These are phyloP conservation scores for Clarireedia homoeocarpa DNA, from an alignment of 2,329 filamentous ascomycete species.

Conservation along the genomic window DNA sequence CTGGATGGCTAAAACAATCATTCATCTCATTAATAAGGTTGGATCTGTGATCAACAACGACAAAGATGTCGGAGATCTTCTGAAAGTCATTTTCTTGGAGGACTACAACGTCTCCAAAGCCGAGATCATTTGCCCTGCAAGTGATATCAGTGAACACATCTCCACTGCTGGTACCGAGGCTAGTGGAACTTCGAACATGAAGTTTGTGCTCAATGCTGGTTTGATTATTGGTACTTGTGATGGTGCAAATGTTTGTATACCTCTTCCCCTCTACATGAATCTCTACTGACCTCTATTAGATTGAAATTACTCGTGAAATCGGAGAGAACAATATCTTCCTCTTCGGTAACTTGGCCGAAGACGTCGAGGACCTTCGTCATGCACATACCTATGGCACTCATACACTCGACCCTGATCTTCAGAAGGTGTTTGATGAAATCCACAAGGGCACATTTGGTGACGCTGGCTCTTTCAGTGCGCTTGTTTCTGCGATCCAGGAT, in stretches of 20 bases:
- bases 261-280: no score
- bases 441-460: slow-evolving; percentile 75
- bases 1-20: slow-evolving; percentile 99
- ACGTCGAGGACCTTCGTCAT: slow-evolving; percentile 93
- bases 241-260: slow-evolving; percentile 75
- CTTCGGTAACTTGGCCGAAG: slow-evolving; percentile 91
- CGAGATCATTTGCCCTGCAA: slow-evolving; percentile 90
- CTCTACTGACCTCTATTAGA: slow-evolving; percentile 38
- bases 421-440: slow-evolving; percentile 78
- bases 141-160: slow-evolving; percentile 96
- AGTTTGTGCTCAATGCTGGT: slow-evolving; percentile 95
- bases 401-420: slow-evolving; percentile 66
- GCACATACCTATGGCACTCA: slow-evolving; percentile 77
- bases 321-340: slow-evolving; percentile 97
- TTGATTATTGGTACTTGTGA: slow-evolving; percentile 97
- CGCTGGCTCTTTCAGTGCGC: slow-evolving; percentile 66
- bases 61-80: slow-evolving; percentile 78
- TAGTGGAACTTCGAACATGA: slow-evolving; percentile 95
- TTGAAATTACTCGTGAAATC: slow-evolving; percentile 95
- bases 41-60: slow-evolving; percentile 88
- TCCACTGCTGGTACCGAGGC: slow-evolving; percentile 94
- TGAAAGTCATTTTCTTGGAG: slow-evolving; percentile 95
- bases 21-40: slow-evolving; percentile 91
- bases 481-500: slow-evolving; percentile 78
- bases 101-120: slow-evolving; percentile 99